phyloP scores from a whole-genome alignment of 2,329 filamentous ascomycete genomes.

The Pezicula carpinea region DNA sequence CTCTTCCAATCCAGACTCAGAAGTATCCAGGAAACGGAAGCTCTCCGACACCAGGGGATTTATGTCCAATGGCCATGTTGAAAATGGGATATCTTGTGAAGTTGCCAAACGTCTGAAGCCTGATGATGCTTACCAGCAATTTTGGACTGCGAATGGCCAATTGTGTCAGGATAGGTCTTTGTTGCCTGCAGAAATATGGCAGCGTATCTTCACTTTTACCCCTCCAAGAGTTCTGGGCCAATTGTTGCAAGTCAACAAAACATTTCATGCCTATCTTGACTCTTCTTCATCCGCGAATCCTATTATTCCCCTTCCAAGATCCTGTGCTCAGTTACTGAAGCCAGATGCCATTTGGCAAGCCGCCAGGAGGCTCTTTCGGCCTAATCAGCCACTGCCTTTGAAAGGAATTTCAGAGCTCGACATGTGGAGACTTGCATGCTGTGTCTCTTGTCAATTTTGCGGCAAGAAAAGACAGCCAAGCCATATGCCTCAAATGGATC shows the following conservation, averaged over 20 bases:
- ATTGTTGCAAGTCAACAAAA: constrained; percentile 62
- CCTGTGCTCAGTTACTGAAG: constrained; percentile 35
- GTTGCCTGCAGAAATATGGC: constrained; percentile 62
- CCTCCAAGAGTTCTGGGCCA: constrained; percentile 58
- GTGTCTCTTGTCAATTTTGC: constrained; percentile 65
- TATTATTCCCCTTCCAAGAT: constrained; percentile 32
- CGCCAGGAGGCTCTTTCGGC: constrained; percentile 61
- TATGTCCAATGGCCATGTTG: constrained; percentile 11
- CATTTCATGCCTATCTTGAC: constrained; percentile 58
- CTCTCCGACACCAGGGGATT: constrained; percentile 11
- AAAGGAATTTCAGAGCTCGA: constrained; percentile 61
- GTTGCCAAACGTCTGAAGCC: constrained; percentile 24
- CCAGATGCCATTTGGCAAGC: constrained; percentile 67
- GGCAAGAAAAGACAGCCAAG: constrained; percentile 32
- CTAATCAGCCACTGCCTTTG: constrained; percentile 65
- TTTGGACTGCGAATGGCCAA: constrained; percentile 14
- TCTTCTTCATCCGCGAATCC: constrained; percentile 34
- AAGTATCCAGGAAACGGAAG: constrained; percentile 23
- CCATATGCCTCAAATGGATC: constrained; percentile 30
- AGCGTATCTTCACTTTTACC: constrained; percentile 63
- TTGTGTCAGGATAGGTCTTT: constrained; percentile 22
- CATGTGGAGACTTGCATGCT: constrained; percentile 70
- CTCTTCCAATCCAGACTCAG: constrained; percentile 1
- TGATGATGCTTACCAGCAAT: constrained; percentile 12
- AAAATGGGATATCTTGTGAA: constrained; percentile 12